Base-by-base conservation (phyloP, 78 protist species). In the Guillardia theta region DNA sequence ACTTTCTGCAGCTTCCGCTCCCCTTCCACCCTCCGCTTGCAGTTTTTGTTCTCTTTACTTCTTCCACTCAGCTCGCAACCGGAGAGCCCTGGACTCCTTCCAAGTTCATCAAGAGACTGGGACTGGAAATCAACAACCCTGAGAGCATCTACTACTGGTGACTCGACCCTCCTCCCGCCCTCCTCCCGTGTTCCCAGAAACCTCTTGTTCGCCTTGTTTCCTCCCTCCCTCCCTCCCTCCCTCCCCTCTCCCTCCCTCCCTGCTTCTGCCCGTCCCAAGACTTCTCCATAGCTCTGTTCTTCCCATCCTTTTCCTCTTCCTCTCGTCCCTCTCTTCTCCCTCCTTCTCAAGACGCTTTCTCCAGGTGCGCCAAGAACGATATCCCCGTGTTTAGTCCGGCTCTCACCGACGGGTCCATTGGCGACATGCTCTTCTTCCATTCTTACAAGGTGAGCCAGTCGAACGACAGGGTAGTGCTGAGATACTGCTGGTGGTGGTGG, bases 311-410 rank as follows among this genome's bases (percentile, higher is more conserved):
- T n/a, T n/a, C n/a, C n/a, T n/a, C n/a, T n/a, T n/a, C n/a, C n/a
- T n/a, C n/a, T n/a, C 62, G 18, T 18, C 62, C 62, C 18, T 12
- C 62, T 18, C 62, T 18, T 18, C 62, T 12, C 78, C 15, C 12
- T 19, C 15, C 78, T 21, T 24, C 78, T 21, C 78, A 15, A 24
- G 15, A 10, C 58, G 10, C 58, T 10, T 15, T 50, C 58, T 15
- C 12, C 64, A 58, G 70, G 70, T 80, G 90, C 50, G 46, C 46
- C 27, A 44, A 90, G 92, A 98, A 99, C 94, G 54, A 97, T 58
- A 99, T 99, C 48, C 99, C 99, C 3, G 98, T 99, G 43, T 99
- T 95, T 96, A 98, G 98, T 77, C 99, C 99, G 2, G 99, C 99
- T 0, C 37, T 99, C 36, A 99, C 99, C 41, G 99, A 99, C 70